Evolutionary conservation across 495 filamentous ascomycete genomes (phyloP), one percentile per base, ranked within the genome.

Genomic region (Talaromyces trachyspermus): DNA sequence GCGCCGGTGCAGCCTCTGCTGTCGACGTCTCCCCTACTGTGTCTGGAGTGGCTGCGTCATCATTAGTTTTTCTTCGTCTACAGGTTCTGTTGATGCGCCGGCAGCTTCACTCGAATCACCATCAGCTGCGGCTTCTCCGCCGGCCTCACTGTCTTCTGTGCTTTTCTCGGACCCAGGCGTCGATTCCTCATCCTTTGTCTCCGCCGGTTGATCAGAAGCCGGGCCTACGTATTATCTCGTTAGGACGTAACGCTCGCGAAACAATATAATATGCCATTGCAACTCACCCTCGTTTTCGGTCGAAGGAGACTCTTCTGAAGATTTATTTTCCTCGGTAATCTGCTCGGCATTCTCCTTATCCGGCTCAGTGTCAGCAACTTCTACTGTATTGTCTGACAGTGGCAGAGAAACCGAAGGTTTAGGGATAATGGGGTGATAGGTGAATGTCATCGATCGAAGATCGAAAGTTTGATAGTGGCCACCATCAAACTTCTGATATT

Each of bases 381-480:
- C 46, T 14, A 36, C 35, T 36, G 43, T 49, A 4, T 51, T 43
- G 15, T 47, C 30, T 37, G 32, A 35, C 20, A 23, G 19, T 24
- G 44, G 44, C 30, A 30, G 17, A 18, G 46, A 27, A 15, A 30
- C 35, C 35, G 36, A 14, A 26, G 46, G 36, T 37, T 40, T 49
- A 18, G 46, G 46, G 46, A 41, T 20, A 51, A 71, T 55, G 54
- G 68, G 56, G 58, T 68, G 62, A 49, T 56, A 60, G 45, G 62
- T 57, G 44, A 58, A 66, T 49, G 56, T 51, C 24, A 59, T 38
- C 50, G 61, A 67, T 49, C 55, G 51, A 53, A 42, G 60, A 50
- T 74, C 62, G 51, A 60, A 69, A 32, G 63, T 62, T 54, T 70
- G 65, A 51, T 70, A 71, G 36, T 58, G 58, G 64, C 56, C 45